A percentile compares a stretch with the other conserved stretches of the same genome.
These are phyloP conservation scores for Ajuga reptans DNA, from an alignment of 305 asterid species.

Conservation along the genomic window DNA sequence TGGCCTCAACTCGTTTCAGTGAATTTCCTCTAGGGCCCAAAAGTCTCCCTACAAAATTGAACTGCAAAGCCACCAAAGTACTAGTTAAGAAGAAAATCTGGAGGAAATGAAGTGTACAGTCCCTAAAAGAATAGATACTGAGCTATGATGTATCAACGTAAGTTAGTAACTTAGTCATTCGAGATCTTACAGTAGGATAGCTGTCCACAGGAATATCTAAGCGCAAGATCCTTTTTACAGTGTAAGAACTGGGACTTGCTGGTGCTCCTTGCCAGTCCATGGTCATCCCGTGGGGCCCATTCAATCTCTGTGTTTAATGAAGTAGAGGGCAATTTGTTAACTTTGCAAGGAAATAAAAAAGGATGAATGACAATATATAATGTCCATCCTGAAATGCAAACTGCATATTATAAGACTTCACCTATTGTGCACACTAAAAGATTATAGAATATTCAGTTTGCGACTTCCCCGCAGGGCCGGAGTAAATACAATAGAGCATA, in stretches of 20 bases:
- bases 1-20: slow-evolving; percentile 83
- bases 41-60: slow-evolving; percentile 96
- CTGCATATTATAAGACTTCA: background rate
- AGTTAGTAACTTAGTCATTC: background rate
- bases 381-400: background rate
- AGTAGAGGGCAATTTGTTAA: background rate
- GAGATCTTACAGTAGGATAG: slow-evolving; percentile 66
- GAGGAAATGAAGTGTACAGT: background rate
- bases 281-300: slow-evolving; percentile 81
- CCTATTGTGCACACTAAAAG: background rate
- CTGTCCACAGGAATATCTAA: slow-evolving; percentile 88
- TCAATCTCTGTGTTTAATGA: slow-evolving; percentile 51
- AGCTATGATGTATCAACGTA: slow-evolving; percentile 20
- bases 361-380: background rate
- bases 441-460: background rate
- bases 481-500: no score
- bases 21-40: slow-evolving; percentile 98
- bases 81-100: slow-evolving; percentile 27
- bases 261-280: slow-evolving; percentile 99
- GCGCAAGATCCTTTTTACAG: slow-evolving; percentile 82
- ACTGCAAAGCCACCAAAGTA: slow-evolving; percentile 37
- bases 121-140: background rate
- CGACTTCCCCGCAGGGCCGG: background rate
- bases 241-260: slow-evolving; percentile 89
- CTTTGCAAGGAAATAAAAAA: background rate